These are phyloP conservation scores for Salix caprea DNA, from an alignment of 345 rosid species.

Conservation along the genomic window DNA sequence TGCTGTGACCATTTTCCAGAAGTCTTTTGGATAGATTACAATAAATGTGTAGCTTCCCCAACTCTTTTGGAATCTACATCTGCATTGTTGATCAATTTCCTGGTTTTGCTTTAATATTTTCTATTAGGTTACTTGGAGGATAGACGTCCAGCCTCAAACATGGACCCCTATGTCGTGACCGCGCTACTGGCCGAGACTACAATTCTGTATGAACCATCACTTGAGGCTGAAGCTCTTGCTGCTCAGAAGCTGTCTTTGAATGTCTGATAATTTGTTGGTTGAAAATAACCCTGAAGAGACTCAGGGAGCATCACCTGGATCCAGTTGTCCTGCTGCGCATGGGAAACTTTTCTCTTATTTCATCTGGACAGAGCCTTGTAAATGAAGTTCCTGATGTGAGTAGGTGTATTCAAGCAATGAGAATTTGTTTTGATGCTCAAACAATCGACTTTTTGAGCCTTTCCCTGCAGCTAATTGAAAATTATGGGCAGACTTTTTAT, in stretches of 20 bases:
- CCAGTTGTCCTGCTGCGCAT: constrained; percentile 1
- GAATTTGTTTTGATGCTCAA: neutral
- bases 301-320: constrained; percentile 10
- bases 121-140: constrained; percentile 84
- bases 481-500: neutral
- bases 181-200: constrained; percentile 70
- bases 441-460: neutral
- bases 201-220: constrained; percentile 72
- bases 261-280: constrained; percentile 33
- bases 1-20: neutral
- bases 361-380: constrained; percentile 24
- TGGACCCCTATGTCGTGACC: constrained; percentile 85
- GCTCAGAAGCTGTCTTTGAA: constrained; percentile 74
- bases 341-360: neutral
- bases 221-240: constrained; percentile 80
- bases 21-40: neutral
- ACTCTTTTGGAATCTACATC: neutral
- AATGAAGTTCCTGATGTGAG: constrained; percentile 30
- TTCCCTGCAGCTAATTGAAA: neutral
- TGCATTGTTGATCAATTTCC: constrained; percentile 15
- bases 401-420: constrained; percentile 12
- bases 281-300: constrained; percentile 11
- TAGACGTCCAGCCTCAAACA: constrained; percentile 89
- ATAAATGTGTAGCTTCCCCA: neutral
- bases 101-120: neutral